Conservation (phyloP, 441 rosid species). For the Pelargonium australe region DNA sequence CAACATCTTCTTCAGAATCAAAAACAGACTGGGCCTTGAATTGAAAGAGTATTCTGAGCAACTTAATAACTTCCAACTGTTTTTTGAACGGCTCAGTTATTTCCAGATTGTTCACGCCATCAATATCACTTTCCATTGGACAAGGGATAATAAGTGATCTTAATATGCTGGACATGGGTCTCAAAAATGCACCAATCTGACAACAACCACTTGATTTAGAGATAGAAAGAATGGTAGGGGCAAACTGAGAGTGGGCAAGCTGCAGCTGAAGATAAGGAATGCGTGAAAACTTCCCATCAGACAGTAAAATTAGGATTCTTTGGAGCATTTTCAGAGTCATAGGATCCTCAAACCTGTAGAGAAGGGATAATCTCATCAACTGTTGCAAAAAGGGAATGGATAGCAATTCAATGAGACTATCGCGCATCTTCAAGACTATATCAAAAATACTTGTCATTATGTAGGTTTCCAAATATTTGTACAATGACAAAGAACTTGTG, state of each 20-base stretch:
- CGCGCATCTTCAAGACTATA: conserved; percentile 41
- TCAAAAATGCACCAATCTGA: conserved; percentile 48
- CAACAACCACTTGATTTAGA: conserved; percentile 29
- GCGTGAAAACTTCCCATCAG: conserved; percentile 48
- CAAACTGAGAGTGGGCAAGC: conserved; percentile 84
- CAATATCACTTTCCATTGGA: conserved; percentile 22
- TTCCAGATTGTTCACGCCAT: conserved; percentile 26
- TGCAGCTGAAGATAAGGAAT: conserved; percentile 57
- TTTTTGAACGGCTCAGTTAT: conserved; percentile 28
- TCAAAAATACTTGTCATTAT: conserved; percentile 55
- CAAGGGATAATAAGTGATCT: conserved; percentile 40
- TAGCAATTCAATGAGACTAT: conserved; percentile 46
- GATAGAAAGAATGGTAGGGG: conserved; percentile 43
- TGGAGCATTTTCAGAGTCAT: conserved; percentile 48
- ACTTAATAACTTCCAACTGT: conserved; percentile 65
- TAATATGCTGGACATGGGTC: conserved; percentile 73
- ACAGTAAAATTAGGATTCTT: conserved; percentile 42
- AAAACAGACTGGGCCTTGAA: conserved; percentile 19
- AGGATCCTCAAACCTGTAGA: conserved; percentile 72
- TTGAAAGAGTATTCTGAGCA: conserved; percentile 55
- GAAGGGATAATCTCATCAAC: conserved; percentile 60
- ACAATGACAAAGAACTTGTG: conserved; percentile 35
- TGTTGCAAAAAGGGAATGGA: conserved; percentile 64
- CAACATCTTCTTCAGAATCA: conserved; percentile 43
- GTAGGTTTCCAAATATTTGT: conserved; percentile 61